Evolutionary conservation across 306 rosid genomes (phyloP).

Genomic region (Dicorynia guianensis): DNA sequence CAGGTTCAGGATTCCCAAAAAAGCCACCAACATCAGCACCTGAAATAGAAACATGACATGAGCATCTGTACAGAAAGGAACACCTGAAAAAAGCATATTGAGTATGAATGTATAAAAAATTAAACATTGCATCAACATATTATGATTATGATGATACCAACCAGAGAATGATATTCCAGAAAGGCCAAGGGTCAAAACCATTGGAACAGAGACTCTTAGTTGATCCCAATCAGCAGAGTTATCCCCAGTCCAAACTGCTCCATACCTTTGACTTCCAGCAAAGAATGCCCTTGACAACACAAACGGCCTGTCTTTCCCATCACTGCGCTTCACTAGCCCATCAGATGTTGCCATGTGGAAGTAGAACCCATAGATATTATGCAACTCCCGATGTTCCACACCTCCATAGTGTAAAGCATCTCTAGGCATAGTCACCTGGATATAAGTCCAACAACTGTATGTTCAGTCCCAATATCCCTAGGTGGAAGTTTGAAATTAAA

Average conservation of each 20-base stretch:
- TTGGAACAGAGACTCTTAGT: conserved; percentile 88
- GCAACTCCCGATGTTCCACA: conserved; percentile 89
- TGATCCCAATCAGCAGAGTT: conserved; percentile 97
- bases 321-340: conserved; percentile 86
- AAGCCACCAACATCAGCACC: conserved; percentile 99
- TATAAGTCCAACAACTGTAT: conserved; percentile 30
- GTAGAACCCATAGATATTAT: conserved; percentile 95
- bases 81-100: conserved; percentile 45
- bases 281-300: conserved; percentile 90
- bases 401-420: conserved; percentile 80
- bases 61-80: conserved; percentile 26
- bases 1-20: conserved; percentile 96
- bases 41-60: conserved; percentile 47
- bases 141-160: conserved; percentile 38
- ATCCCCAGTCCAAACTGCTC: conserved; percentile 98
- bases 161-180: conserved; percentile 86
- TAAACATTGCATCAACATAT: conserved; percentile 22
- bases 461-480: conserved; percentile 34
- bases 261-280: conserved; percentile 93
- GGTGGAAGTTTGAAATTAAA: neutral
- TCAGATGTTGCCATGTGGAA: conserved; percentile 95
- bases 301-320: conserved; percentile 89
- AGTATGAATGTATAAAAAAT: conserved; percentile 8
- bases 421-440: conserved; percentile 96
- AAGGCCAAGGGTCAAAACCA: conserved; percentile 93